phyloP scores from a whole-genome alignment of 225 moss, liverwort and hornwort genomes.

The Pseudisothecium myosuroides region DNA sequence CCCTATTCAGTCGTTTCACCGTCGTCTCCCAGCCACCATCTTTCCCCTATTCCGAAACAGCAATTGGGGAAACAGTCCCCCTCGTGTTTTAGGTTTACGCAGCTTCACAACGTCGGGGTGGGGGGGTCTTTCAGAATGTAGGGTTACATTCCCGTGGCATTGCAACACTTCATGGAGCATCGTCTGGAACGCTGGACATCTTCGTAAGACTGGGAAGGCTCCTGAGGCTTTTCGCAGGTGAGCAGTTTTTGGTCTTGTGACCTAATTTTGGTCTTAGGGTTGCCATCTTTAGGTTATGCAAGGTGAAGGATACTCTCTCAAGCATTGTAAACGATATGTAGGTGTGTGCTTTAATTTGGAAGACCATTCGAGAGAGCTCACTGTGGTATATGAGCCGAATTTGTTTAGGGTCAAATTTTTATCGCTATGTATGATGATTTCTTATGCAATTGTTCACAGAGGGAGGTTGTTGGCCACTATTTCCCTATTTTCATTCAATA shows the following conservation, averaged over 20 bases:
- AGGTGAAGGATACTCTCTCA: not conserved
- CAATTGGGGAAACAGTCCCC: not conserved
- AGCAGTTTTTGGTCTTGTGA: not conserved
- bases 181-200: not conserved
- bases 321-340: no score
- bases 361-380: not conserved
- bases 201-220: not conserved
- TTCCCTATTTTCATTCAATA: not conserved
- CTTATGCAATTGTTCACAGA: not conserved
- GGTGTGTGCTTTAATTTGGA: not conserved
- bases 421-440: not conserved
- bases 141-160: not conserved
- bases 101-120: not conserved
- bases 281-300: not conserved
- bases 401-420: not conserved
- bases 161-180: not conserved
- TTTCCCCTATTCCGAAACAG: not conserved
- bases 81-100: not conserved
- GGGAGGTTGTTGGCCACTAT: not conserved
- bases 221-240: not conserved
- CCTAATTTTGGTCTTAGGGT: not conserved
- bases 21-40: not conserved
- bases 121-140: conserved; percentile 6
- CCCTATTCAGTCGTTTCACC: not conserved
- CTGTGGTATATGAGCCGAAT: not conserved